These are phyloP conservation scores for Boletus tomentosulus DNA, from an alignment of 768 basidiomycete genomes.

Conservation along the genomic window DNA sequence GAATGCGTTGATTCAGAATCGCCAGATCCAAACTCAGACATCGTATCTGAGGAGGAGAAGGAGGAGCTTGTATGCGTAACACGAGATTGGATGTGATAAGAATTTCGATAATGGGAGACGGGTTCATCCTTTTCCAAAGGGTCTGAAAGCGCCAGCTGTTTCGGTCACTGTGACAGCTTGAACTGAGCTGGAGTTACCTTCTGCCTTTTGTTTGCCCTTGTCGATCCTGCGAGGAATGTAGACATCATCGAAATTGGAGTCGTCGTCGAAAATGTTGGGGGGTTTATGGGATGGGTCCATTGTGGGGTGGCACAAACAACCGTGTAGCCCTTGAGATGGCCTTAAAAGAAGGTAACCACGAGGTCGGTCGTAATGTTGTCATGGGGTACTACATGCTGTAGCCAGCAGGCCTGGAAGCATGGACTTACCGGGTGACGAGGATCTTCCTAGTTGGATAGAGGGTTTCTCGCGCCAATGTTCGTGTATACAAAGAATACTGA, in stretches of 20 bases:
- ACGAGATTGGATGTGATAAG: not conserved
- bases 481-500: constrained; percentile 3
- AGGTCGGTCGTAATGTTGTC: constrained; percentile 4
- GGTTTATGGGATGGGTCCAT: constrained; percentile 12
- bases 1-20: constrained; percentile 5
- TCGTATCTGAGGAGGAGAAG: constrained; percentile 10
- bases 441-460: constrained; percentile 8
- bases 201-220: constrained; percentile 20
- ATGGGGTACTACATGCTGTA: constrained; percentile 5
- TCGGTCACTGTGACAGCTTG: not conserved
- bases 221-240: constrained; percentile 7
- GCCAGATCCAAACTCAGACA: not conserved
- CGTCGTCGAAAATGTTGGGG: constrained; percentile 7
- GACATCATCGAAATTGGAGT: not conserved
- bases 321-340: not conserved
- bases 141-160: not conserved
- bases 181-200: constrained; percentile 5
- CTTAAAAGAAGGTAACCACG: constrained; percentile 11
- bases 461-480: constrained; percentile 9
- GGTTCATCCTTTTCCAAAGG: not conserved
- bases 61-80: not conserved
- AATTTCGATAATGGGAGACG: not conserved
- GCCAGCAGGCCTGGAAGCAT: not conserved
- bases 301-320: not conserved
- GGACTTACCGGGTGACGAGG: constrained; percentile 11